phyloP scores from a whole-genome alignment of 805 yeast species.

The Yueomyces sinensis region DNA sequence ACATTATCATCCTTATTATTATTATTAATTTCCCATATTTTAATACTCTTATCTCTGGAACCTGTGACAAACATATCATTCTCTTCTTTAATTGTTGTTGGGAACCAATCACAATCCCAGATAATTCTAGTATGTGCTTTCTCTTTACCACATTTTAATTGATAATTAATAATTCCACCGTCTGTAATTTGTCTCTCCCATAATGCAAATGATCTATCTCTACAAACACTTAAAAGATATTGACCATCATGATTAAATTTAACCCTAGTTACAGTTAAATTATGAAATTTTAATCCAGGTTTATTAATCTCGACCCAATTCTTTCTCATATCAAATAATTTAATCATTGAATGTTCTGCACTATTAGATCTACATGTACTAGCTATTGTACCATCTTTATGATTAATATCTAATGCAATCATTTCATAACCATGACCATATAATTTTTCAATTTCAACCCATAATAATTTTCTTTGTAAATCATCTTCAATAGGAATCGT shows the following conservation, averaged over 20 bases:
- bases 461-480: conserved; percentile 78
- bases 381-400: conserved; percentile 53
- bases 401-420: conserved; percentile 60
- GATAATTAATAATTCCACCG: too few species aligned
- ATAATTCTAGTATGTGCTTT: conserved; percentile 86
- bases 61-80: conserved; percentile 61
- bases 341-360: conserved; percentile 70
- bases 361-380: conserved; percentile 87
- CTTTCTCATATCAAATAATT: conserved; percentile 53
- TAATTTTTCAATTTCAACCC: conserved; percentile 90
- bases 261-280: conserved; percentile 72
- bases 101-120: conserved; percentile 92
- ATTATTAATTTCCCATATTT: conserved; percentile 47
- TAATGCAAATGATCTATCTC: conserved; percentile 77
- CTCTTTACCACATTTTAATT: conserved; percentile 29
- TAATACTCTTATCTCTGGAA: conserved; percentile 72
- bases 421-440: conserved; percentile 98
- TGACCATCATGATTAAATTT: conserved; percentile 58
- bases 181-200: conserved; percentile 43
- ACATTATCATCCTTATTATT: conserved; percentile 19
- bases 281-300: conserved; percentile 52
- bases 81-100: conserved; percentile 29
- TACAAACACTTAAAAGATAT: conserved; percentile 61
- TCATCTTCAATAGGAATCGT: conserved; percentile 69
- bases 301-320: conserved; percentile 52